These are phyloP conservation scores for Arthrobotrys entomopaga DNA, from an alignment of 2,329 filamentous ascomycete species.

Conservation along the genomic window DNA sequence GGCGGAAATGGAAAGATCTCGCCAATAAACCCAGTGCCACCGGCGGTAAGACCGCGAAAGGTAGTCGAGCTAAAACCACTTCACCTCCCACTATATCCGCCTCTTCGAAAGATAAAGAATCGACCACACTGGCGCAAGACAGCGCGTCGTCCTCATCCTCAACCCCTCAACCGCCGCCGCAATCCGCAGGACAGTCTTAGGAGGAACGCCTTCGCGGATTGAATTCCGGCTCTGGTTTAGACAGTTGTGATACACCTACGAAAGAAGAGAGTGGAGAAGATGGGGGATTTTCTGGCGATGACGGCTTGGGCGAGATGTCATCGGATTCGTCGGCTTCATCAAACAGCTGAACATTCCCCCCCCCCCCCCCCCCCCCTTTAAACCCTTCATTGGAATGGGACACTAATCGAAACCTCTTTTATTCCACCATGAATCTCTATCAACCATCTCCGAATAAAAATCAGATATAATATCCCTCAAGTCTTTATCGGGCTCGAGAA, in stretches of 20 bases:
- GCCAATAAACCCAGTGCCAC: conserved; percentile 60
- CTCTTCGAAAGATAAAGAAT: conserved; percentile 18
- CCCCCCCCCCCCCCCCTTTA: background rate
- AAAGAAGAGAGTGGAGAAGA: conserved; percentile 13
- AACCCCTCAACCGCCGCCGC: conserved; percentile 22
- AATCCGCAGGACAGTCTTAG: conserved; percentile 40
- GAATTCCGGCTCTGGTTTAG: too few relatives aligned
- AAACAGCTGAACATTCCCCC: conserved; percentile 10
- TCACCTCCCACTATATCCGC: background rate
- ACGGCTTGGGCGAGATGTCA: conserved; percentile 4
- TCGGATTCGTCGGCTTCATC: conserved; percentile 5
- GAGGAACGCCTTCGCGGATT: conserved; percentile 21
- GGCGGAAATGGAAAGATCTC: conserved; percentile 96
- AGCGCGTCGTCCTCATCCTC: conserved; percentile 27
- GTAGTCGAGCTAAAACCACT: background rate
- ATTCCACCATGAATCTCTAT: background rate
- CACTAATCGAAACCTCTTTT: background rate
- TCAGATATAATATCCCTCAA: too few relatives aligned
- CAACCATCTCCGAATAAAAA: too few relatives aligned
- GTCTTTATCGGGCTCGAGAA: too few relatives aligned
- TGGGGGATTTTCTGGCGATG: conserved; percentile 13
- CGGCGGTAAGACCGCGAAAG: conserved; percentile 58
- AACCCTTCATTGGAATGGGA: background rate
- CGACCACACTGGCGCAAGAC: background rate
- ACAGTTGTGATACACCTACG: too few relatives aligned